A percentile compares a stretch with the other conserved stretches of the same genome.
Conservation (phyloP, 1,139 yeast genomes). For the Pichia sp. region DNA sequence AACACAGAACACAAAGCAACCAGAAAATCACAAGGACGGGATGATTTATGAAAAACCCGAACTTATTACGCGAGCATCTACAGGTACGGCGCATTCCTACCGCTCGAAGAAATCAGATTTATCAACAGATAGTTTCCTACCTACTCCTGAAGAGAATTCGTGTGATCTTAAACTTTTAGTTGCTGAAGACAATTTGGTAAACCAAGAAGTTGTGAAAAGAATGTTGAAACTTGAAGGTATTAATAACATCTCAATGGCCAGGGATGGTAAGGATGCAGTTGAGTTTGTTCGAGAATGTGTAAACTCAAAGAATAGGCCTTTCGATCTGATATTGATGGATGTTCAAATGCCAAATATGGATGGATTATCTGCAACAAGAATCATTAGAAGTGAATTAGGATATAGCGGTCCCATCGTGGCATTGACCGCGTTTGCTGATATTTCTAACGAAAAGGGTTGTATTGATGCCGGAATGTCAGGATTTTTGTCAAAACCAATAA, state of each 20-base stretch:
- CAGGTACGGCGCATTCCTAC: slow-evolving; percentile 52
- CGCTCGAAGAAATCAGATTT: slow-evolving; percentile 19
- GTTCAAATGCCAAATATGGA: slow-evolving; percentile 94
- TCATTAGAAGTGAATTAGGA: slow-evolving; percentile 61
- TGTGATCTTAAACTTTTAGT: slow-evolving; percentile 46
- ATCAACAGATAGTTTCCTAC: slow-evolving; percentile 3
- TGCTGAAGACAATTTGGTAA: slow-evolving; percentile 92
- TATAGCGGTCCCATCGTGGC: slow-evolving; percentile 82
- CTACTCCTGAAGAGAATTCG: slow-evolving; percentile 2
- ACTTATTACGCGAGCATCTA: slow-evolving; percentile 46
- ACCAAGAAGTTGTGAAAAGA: slow-evolving; percentile 83
- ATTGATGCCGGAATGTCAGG: slow-evolving; percentile 82
- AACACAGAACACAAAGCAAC: not conserved
- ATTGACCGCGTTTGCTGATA: slow-evolving; percentile 90
- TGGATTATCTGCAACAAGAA: slow-evolving; percentile 76
- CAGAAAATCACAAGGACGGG: not conserved
- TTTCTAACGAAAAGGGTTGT: slow-evolving; percentile 75
- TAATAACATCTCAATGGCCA: slow-evolving; percentile 64
- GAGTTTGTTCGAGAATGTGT: slow-evolving; percentile 48
- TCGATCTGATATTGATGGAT: slow-evolving; percentile 87
- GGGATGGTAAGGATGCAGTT: slow-evolving; percentile 88
- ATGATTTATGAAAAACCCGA: slow-evolving; percentile 41
- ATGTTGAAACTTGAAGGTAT: slow-evolving; percentile 83
- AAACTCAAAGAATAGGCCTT: slow-evolving; percentile 33
- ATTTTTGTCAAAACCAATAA: slow-evolving; percentile 81